Evolutionary conservation across 2,329 filamentous ascomycete genomes (phyloP).

Genomic region (Aschersonia sp.): DNA sequence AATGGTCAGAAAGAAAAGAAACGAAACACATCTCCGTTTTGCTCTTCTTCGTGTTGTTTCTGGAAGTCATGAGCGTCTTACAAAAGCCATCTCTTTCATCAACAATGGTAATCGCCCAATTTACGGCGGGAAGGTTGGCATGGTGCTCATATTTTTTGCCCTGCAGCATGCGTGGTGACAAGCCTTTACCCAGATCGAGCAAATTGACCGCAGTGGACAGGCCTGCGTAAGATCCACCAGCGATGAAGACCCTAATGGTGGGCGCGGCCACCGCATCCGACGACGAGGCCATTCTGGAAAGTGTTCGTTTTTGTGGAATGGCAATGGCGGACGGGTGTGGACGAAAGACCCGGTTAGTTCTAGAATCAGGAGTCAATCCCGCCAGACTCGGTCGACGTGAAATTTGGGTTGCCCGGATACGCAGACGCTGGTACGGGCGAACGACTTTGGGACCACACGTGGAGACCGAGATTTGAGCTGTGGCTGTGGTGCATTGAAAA

Average conservation of each 20-base stretch:
- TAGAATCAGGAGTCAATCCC: too few relatives aligned
- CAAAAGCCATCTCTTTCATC: slow-evolving; percentile 77
- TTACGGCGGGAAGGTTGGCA: slow-evolving; percentile 29
- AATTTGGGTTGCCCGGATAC: too few relatives aligned
- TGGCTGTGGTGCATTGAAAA: too few relatives aligned
- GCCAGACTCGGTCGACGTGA: too few relatives aligned
- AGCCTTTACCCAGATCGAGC: slow-evolving; percentile 47
- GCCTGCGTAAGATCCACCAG: slow-evolving; percentile 61
- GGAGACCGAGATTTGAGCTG: too few relatives aligned
- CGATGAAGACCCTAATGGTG: slow-evolving; percentile 45
- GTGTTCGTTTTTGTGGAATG: not conserved
- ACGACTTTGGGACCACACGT: too few relatives aligned
- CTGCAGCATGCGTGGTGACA: slow-evolving; percentile 28
- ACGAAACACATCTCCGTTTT: too few relatives aligned
- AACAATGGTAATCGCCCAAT: slow-evolving; percentile 57
- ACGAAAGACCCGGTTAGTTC: too few relatives aligned
- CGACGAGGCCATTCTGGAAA: slow-evolving; percentile 15
- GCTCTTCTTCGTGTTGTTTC: too few relatives aligned
- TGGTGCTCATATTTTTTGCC: slow-evolving; percentile 21
- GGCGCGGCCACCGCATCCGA: slow-evolving; percentile 8
- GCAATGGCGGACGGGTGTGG: too few relatives aligned
- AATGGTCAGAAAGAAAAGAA: not conserved
- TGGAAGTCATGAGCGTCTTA: slow-evolving; percentile 22
- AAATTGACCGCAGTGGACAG: slow-evolving; percentile 53
- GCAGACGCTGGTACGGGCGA: too few relatives aligned